phyloP scores from a whole-genome alignment of 352 stramenopile species.

The Phytophthora sansomeana region DNA sequence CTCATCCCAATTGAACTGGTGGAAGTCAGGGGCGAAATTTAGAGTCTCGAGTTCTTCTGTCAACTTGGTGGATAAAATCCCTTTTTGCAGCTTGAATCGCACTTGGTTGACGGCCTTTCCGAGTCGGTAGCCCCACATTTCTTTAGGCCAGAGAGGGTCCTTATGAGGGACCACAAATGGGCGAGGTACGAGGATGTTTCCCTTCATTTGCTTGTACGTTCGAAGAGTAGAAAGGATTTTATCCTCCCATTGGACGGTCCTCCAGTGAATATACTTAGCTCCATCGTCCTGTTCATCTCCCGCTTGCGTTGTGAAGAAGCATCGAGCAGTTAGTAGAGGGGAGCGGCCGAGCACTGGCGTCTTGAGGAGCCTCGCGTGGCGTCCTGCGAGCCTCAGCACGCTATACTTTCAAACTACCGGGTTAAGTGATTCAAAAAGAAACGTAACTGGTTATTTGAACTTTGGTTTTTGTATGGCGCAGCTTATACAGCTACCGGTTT shows the following conservation, averaged over 20 bases:
- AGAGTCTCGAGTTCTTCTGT: no score
- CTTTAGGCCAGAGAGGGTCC: constrained; percentile 28
- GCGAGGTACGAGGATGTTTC: constrained; percentile 30
- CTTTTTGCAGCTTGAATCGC: no score
- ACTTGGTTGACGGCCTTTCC: no score
- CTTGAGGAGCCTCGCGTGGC: background rate
- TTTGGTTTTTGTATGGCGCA: no score
- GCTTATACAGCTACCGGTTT: constrained; percentile 1
- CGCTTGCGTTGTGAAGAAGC: background rate
- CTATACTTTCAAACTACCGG: no score
- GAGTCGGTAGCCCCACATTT: constrained; percentile 33
- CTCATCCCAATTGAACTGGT: no score
- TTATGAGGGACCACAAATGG: constrained; percentile 36
- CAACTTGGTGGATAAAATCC: no score
- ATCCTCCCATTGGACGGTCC: background rate
- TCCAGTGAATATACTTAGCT: background rate
- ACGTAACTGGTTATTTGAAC: no score
- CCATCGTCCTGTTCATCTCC: background rate
- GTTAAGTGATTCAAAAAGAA: no score
- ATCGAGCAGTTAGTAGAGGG: background rate
- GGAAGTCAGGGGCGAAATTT: no score
- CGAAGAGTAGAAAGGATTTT: constrained; percentile 10
- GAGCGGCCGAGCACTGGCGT: background rate
- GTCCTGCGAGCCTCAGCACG: background rate
- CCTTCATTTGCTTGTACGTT: constrained; percentile 32